Evolutionary conservation across 2,329 filamentous ascomycete genomes (phyloP), one percentile per base, ranked within the genome.

Genomic region (Calonectria ilicicola): DNA sequence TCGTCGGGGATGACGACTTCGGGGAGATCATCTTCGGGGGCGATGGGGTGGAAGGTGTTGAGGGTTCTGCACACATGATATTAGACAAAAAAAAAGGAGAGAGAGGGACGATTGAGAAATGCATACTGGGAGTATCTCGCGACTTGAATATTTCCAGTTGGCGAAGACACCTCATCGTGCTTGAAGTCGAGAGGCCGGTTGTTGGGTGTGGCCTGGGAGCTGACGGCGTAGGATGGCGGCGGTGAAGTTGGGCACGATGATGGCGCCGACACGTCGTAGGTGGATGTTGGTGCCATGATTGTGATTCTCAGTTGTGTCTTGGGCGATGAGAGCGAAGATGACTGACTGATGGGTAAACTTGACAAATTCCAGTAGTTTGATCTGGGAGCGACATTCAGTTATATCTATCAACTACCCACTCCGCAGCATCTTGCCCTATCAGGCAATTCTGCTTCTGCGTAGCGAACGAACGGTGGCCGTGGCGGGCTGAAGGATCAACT

Each of bases 1-100:
- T 8, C 68, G 47, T 8, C 32, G 69, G n/a, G 19, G 63, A 42
- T 8, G 15, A 73, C 76, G 19, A 77, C 76, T 40, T 78, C 76
- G 23, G 76, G 76, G 0, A 78, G 75, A 26, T 70, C 72, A 8
- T 66, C 72, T 40, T 78, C 76, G 6, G 47, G 21, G 17, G 76
- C 21, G 5, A 77, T 9, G 17, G 46, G 21, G 19, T 49, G 58
- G 53, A 68, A 40, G 2, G 75, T 68, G 42, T 75, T 77, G 0
- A 8, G 10, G 0, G 7, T 47, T 5, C 53, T 60, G 53, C 29
- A 17, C n/a, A n/a, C n/a, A n/a, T n/a, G n/a, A n/a, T n/a, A 7
- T 12, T 26, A 40, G 56, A 2, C 3, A 14, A 4, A 15, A 3
- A 19, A 27, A 9, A 27, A 19, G 14, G 19, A 6, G 5, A 62